A percentile compares a stretch with the other conserved stretches of the same genome.
Evolutionary conservation across 225 moss, liverwort and hornwort species (phyloP).

Genomic region (Marchantia paleacea): DNA sequence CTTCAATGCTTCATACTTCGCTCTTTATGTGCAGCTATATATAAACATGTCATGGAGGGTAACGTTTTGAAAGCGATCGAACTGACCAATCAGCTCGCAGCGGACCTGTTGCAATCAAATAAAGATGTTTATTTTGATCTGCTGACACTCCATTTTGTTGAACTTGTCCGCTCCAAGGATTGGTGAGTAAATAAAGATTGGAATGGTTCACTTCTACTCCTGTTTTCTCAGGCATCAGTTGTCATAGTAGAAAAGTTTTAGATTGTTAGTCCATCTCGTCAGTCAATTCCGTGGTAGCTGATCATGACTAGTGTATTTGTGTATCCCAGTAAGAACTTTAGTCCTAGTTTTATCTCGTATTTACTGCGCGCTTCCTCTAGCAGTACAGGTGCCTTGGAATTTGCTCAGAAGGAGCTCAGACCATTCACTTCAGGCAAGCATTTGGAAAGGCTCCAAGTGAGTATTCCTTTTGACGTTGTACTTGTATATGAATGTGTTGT

Average conservation of each 20-base stretch:
- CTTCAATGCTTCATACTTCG: neutral
- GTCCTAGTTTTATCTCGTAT: neutral
- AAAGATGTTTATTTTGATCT: slow-evolving; percentile 81
- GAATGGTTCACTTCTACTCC: neutral
- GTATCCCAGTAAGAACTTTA: neutral
- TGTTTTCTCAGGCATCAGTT: neutral
- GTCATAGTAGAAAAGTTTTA: neutral
- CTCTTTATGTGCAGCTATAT: slow-evolving; percentile 66
- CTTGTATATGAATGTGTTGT: neutral
- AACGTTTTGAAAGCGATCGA: slow-evolving; percentile 81
- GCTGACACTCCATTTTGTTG: slow-evolving; percentile 80
- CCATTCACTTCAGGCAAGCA: slow-evolving; percentile 55
- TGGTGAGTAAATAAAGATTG: slow-evolving; percentile 44
- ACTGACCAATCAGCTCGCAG: slow-evolving; percentile 76
- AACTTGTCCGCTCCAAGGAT: slow-evolving; percentile 85
- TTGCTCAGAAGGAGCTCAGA: slow-evolving; percentile 78
- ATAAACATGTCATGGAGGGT: slow-evolving; percentile 77
- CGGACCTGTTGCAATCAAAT: slow-evolving; percentile 69
- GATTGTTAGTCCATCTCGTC: neutral
- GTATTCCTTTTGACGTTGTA: slow-evolving; percentile 6
- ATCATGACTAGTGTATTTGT: neutral
- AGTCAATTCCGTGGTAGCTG: neutral
- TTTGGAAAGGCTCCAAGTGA: slow-evolving; percentile 70
- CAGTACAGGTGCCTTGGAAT: slow-evolving; percentile 81
- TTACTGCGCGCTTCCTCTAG: slow-evolving; percentile 26